phyloP scores from a whole-genome alignment of 129 eudicot genomes.

The Flaveria bidentis region DNA sequence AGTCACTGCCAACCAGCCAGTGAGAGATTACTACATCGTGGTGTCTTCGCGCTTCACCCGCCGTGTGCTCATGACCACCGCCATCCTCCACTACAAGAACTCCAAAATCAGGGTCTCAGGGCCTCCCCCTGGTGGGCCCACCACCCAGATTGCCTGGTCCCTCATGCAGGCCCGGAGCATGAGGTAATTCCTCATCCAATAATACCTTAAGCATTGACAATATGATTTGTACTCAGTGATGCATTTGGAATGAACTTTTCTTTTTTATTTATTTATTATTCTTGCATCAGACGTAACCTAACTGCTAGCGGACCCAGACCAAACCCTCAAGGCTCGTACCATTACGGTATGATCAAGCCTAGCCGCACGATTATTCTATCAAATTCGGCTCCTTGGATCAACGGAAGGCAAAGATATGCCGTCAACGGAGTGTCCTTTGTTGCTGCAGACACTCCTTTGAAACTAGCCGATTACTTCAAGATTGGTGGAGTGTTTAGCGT shows the following conservation, averaged over 20 bases:
- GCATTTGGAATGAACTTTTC: too few relatives aligned
- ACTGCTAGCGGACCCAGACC: constrained; percentile 98
- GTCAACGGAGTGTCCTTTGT: constrained; percentile 83
- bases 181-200: constrained; percentile 41
- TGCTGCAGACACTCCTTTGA: constrained; percentile 77
- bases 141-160: constrained; percentile 68
- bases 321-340: constrained; percentile 98
- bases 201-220: too few relatives aligned
- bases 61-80: constrained; percentile 69
- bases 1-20: constrained; percentile 81
- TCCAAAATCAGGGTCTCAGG: constrained; percentile 76
- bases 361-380: constrained; percentile 78
- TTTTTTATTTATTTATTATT: background rate
- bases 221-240: background rate
- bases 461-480: constrained; percentile 84
- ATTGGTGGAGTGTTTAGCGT: constrained; percentile 74
- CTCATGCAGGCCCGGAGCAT: constrained; percentile 76
- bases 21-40: constrained; percentile 76
- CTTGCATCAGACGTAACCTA: constrained; percentile 63
- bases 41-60: constrained; percentile 87
- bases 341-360: constrained; percentile 80
- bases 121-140: constrained; percentile 78
- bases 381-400: constrained; percentile 84
- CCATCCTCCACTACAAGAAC: constrained; percentile 84
- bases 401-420: constrained; percentile 83